Base-by-base conservation (phyloP, 2,329 filamentous ascomycete species). In the Talaromyces sp. region DNA sequence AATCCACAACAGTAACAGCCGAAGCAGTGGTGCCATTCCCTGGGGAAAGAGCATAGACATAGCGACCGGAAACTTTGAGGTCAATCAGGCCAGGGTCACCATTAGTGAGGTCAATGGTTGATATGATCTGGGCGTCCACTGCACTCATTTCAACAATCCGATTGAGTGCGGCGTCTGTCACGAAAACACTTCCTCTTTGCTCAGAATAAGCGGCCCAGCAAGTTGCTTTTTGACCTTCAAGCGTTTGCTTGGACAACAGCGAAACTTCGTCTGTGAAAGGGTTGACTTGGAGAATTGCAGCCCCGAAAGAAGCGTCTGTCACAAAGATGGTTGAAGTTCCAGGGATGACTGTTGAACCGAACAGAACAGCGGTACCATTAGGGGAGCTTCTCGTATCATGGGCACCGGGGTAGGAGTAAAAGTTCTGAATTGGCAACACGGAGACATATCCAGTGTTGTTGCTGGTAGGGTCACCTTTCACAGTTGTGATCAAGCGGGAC, bases 251-350 rank as follows among this genome's bases (percentile, higher is more conserved):
- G n/a, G 75, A 76, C 41, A 76, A 73, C 0, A 81, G 70, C 0
- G 75, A 73, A 1, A 79, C 78, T 11, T 70, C 61, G 14, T 72
- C 68, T 8, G 66, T 75, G 3, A 62, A 56, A 0, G 68, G 54
- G 54, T 83, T 76, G 24, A 86, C 67, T 0, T 78, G 73, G 1
- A 89, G 71, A 5, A 87, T 77, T 0, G 80, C 82, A 0, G 75
- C 83, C 6, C 87, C 87, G 62, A 89, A 87, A 0, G 84, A 84
- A 0, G 86, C 82, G 63, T 89, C 87, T 0, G 86, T 85, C 0
- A 80, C 81, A 66, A 89, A 85, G 45, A 87, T 70, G 35, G 81
- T 72, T 2, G 70, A 75, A 0, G 78, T 79, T 0, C 75, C 77
- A 0, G 82, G 82, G 41, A 88, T 80, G 0, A 74, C 52, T 0